Conservation (phyloP, 208 protist genomes). For the Crithidia expoeki region DNA sequence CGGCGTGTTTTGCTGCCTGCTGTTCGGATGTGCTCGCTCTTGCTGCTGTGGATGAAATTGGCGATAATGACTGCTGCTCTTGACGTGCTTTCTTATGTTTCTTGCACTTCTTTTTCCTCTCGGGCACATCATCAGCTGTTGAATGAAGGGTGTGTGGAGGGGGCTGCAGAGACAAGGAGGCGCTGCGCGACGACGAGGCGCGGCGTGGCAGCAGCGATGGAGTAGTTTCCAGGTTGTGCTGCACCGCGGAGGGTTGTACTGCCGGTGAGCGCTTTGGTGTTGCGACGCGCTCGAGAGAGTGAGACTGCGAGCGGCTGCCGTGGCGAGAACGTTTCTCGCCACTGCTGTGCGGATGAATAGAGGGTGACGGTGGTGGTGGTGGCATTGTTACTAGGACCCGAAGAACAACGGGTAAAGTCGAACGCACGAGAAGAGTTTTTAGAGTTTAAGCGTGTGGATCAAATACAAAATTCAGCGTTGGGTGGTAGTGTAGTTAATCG, state of each 20-base stretch:
- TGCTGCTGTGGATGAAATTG: neutral
- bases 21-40: neutral
- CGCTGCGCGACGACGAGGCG: neutral
- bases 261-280: conserved; percentile 14
- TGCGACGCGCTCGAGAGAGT: neutral
- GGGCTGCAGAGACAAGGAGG: neutral
- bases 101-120: conserved; percentile 7
- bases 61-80: neutral
- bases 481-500: no score
- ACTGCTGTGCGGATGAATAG: neutral
- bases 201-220: neutral
- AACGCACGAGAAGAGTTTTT: no score
- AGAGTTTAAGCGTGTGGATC: no score
- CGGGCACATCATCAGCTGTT: neutral
- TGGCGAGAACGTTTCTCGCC: neutral
- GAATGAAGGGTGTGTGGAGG: neutral
- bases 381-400: neutral
- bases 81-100: conserved; percentile 12
- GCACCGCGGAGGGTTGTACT: neutral
- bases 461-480: no score
- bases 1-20: neutral
- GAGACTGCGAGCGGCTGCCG: conserved; percentile 14
- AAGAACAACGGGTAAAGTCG: conserved; percentile 20
- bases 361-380: neutral
- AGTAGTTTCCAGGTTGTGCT: neutral